Evolutionary conservation across 352 stramenopile genomes (phyloP).

Genomic region (Phytophthora pini): DNA sequence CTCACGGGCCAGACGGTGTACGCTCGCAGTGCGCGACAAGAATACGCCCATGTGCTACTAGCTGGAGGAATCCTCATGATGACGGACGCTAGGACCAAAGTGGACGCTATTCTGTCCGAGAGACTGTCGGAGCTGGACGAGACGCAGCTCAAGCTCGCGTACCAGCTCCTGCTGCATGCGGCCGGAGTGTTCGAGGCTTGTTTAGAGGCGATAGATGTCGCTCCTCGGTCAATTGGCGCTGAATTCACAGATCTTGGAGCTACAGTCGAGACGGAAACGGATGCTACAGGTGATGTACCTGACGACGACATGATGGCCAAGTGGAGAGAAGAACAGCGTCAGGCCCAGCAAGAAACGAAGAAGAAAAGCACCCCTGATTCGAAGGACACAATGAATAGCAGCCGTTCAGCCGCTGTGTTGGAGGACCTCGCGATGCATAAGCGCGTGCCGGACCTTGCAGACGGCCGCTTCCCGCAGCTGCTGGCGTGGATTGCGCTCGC

Average conservation of each 20-base stretch:
- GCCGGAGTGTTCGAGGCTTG: slow-evolving; percentile 62
- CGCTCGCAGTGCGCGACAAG: slow-evolving; percentile 56
- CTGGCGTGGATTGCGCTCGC: slow-evolving; percentile 66
- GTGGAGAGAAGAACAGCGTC: slow-evolving; percentile 64
- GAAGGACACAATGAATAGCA: slow-evolving; percentile 1
- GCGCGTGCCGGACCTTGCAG: slow-evolving; percentile 59
- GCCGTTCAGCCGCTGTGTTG: neutral
- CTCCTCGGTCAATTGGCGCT: slow-evolving; percentile 41
- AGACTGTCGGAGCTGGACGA: slow-evolving; percentile 59
- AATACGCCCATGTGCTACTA: slow-evolving; percentile 62
- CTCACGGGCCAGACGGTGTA: slow-evolving; percentile 53
- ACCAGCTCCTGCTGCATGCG: slow-evolving; percentile 68
- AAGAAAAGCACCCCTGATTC: slow-evolving; percentile 2
- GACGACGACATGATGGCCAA: slow-evolving; percentile 57
- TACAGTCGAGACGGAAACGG: slow-evolving; percentile 10
- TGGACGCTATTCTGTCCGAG: slow-evolving; percentile 48
- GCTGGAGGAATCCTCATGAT: slow-evolving; percentile 54
- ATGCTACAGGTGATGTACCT: slow-evolving; percentile 5
- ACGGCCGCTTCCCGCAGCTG: slow-evolving; percentile 53
- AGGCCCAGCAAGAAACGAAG: slow-evolving; percentile 12
- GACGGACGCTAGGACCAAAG: slow-evolving; percentile 46
- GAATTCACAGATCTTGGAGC: slow-evolving; percentile 40
- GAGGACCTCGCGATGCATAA: slow-evolving; percentile 50
- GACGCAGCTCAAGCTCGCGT: slow-evolving; percentile 71
- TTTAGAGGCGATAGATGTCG: slow-evolving; percentile 47